Base-by-base conservation (phyloP, 352 stramenopile genomes). In the Phytophthora fragariaefolia region DNA sequence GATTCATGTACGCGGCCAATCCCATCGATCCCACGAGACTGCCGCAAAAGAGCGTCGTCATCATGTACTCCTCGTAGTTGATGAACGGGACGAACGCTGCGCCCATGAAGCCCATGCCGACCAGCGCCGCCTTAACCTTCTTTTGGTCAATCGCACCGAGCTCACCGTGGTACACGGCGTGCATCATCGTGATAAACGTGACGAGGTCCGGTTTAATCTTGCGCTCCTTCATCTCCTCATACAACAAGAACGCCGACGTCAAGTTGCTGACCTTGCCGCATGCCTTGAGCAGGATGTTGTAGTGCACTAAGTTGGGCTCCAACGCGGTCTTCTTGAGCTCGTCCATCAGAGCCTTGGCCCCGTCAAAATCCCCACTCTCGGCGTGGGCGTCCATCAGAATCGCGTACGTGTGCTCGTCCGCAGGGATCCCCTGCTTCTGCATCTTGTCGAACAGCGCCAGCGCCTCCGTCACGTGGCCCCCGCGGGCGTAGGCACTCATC, bases 101-200 rank as follows among this genome's bases (percentile, higher is more conserved):
- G 15, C 77, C 85, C 53, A 94, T 74, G 4, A 74, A 56, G 9
- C 82, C 87, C 24, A 92, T 66, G 4, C 83, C 84, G 6, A 71
- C 66, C n/a, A 94, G 74, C 10, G 75, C 79, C 1, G 62, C 69
- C 67, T 94, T 91, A 38, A 93, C 85, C 36, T 86, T 89, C 49
- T 76, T 79, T 17, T 80, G 76, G 48, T 96, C 77, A 23, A 96
- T 70, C n/a, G 63, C 48, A 8, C 82, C 79, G 30, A 92, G 68
- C 38, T 94, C 84, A 28, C 85, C 88, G 58, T 94, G 86, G 64
- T 88, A 96, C 26, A 96, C 88, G 1, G 84, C 88, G 66, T 94
- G 88, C 85, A 96, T 91, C 84, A 94, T 93, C 32, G 85, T 94
- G 61, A 92, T 91, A 70, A 92, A 93, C 27, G 88, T 96, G 32